Base-by-base conservation (phyloP, 2,329 filamentous ascomycete genomes). In the Claviceps sp. region DNA sequence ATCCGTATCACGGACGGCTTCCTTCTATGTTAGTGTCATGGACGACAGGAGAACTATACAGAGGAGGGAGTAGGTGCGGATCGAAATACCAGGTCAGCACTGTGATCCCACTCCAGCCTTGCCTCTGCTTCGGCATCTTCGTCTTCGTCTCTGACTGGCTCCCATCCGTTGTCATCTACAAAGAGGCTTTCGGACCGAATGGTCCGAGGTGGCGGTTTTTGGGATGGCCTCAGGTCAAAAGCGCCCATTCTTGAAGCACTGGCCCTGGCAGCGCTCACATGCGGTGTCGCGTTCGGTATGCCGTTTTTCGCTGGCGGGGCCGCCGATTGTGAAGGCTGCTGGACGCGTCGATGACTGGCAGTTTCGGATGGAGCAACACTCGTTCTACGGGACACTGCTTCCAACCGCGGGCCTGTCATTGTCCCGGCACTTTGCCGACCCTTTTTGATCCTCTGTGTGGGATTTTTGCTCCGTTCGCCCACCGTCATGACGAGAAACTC, bases 401-500 rank as follows among this genome's bases (percentile, higher is more conserved):
- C 75, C 37, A 79, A 66, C 46, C 69, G 70, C 14, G 72, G 71
- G 3, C 65, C 64, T 7, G 58, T 58, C 18, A 50, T 58, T 49
- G 61, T 63, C 14, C 64, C 59, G 22, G 65, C 61, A 34, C 65
- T 63, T 57, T 73, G 77, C 46, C 67, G 65, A 0, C 66, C 63
- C 55, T 71, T 77, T 56, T 72, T 77, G 45, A 70, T 70, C 61
- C 72, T 76, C 54, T 74, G 73, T 11, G 63, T 65, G 5, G 71
- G 65, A 46, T 72, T 74, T 30, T 68, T 73, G 50, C 73, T 72
- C 53, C 74, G 72, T 57, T 88, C 85, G 14, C 86, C 86, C 8
- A 85, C 81, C 1, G 86, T 91, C 85, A 89, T 90, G 55, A 91
- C 75, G 44, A 88, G 84, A 59, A 89, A 90, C 57, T 90, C 84